phyloP scores from a whole-genome alignment of 129 eudicot genomes.

The Lactuca sativa region DNA sequence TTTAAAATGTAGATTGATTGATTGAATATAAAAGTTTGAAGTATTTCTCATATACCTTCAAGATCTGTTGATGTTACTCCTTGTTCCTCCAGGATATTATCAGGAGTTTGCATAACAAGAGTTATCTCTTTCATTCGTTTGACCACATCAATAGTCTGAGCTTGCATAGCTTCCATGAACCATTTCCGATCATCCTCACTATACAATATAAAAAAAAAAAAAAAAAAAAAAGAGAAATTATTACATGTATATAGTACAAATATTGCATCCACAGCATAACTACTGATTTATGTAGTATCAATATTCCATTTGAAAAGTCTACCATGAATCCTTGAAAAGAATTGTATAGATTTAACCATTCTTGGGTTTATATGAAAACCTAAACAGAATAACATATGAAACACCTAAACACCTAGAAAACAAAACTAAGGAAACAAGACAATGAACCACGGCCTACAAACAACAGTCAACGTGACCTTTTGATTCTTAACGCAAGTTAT shows the following conservation, averaged over 20 bases:
- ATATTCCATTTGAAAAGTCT: neutral
- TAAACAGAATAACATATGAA: no score
- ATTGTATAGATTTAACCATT: neutral
- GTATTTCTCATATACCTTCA: slow-evolving; percentile 49
- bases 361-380: neutral
- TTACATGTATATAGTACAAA: no score
- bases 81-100: slow-evolving; percentile 68
- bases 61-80: slow-evolving; percentile 83
- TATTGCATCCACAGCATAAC: neutral
- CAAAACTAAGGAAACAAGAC: neutral
- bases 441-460: neutral
- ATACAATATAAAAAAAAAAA: neutral
- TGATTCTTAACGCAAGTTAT: neutral
- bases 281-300: neutral
- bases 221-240: neutral
- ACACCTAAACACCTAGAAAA: no score
- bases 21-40: no score
- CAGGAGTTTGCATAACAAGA: slow-evolving; percentile 91
- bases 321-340: neutral
- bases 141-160: slow-evolving; percentile 78
- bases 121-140: slow-evolving; percentile 96
- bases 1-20: no score
- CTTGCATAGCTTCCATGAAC: slow-evolving; percentile 99
- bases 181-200: slow-evolving; percentile 96
- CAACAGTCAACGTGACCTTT: neutral